These are phyloP conservation scores for Xylaria sp. DNA, from an alignment of 2,329 filamentous ascomycete species.

Conservation along the genomic window DNA sequence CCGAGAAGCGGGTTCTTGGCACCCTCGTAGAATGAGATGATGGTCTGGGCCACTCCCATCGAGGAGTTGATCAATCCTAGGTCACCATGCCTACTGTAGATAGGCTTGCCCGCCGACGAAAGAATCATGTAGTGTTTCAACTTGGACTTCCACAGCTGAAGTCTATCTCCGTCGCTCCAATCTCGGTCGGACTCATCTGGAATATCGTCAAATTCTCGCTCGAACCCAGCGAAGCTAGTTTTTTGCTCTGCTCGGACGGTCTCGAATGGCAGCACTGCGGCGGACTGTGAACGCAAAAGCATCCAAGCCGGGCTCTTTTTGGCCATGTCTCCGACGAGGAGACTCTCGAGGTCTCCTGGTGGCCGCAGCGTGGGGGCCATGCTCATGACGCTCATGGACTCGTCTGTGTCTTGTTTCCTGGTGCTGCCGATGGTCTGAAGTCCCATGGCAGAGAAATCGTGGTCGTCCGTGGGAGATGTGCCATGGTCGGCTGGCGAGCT, in stretches of 20 bases:
- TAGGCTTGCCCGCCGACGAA: conserved; percentile 94
- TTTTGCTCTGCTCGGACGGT: conserved; percentile 48
- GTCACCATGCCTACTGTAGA: conserved; percentile 94
- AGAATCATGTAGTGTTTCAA: conserved; percentile 97
- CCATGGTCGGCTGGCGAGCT: conserved; percentile 35
- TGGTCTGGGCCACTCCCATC: conserved; percentile 93
- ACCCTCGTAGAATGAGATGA: conserved; percentile 94
- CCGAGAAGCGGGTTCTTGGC: conserved; percentile 76
- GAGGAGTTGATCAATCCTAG: conserved; percentile 88
- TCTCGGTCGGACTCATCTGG: conserved; percentile 57
- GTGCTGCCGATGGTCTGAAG: conserved; percentile 35
- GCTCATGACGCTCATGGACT: conserved; percentile 70
- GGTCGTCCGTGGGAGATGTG: conserved; percentile 40
- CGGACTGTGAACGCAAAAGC: conserved; percentile 66
- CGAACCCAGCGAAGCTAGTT: conserved; percentile 69
- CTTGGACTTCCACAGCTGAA: conserved; percentile 85
- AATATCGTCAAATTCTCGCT: conserved; percentile 78
- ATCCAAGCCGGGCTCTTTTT: conserved; percentile 72
- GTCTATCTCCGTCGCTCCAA: conserved; percentile 60
- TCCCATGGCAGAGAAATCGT: conserved; percentile 30
- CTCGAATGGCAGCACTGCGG: conserved; percentile 66
- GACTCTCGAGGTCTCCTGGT: conserved; percentile 77
- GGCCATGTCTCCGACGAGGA: conserved; percentile 74
- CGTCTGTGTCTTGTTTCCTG: conserved; percentile 58
- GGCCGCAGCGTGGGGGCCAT: conserved; percentile 67